These are phyloP conservation scores for Angophora floribunda DNA, from an alignment of 345 rosid genomes.

Conservation along the genomic window DNA sequence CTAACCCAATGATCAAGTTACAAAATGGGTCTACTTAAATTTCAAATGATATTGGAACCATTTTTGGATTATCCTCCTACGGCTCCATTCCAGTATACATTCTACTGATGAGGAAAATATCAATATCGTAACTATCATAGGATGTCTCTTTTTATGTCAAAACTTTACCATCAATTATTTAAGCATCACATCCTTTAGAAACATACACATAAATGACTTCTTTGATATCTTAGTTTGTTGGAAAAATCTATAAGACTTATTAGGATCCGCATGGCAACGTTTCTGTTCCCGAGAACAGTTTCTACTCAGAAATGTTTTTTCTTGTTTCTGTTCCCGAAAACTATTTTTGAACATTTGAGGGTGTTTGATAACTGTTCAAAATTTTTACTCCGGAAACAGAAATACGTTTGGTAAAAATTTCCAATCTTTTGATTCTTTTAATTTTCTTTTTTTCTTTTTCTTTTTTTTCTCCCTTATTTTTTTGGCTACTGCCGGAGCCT, in stretches of 20 bases:
- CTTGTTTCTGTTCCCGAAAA: too few relatives aligned
- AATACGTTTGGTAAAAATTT: too few relatives aligned
- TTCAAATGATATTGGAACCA: not conserved
- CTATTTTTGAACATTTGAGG: too few relatives aligned
- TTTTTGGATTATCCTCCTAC: not conserved
- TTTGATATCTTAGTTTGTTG: not conserved
- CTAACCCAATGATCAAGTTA: not conserved
- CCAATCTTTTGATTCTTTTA: too few relatives aligned
- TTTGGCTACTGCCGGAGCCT: too few relatives aligned
- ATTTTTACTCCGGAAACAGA: too few relatives aligned
- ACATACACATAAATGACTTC: not conserved
- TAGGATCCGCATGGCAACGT: too few relatives aligned
- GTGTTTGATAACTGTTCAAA: too few relatives aligned
- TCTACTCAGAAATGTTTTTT: too few relatives aligned
- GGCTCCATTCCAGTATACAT: not conserved
- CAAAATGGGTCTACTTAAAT: not conserved
- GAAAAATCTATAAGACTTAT: not conserved
- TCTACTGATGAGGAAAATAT: not conserved
- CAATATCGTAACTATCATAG: not conserved
- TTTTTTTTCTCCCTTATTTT: too few relatives aligned
- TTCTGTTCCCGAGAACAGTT: too few relatives aligned
- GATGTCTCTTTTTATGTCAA: rapidly evolving
- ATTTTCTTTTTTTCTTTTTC: too few relatives aligned
- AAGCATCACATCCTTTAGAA: not conserved
- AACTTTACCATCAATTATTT: not conserved